phyloP scores from a whole-genome alignment of 192 early-diverging fungal species.

The Coemansia sp. region DNA sequence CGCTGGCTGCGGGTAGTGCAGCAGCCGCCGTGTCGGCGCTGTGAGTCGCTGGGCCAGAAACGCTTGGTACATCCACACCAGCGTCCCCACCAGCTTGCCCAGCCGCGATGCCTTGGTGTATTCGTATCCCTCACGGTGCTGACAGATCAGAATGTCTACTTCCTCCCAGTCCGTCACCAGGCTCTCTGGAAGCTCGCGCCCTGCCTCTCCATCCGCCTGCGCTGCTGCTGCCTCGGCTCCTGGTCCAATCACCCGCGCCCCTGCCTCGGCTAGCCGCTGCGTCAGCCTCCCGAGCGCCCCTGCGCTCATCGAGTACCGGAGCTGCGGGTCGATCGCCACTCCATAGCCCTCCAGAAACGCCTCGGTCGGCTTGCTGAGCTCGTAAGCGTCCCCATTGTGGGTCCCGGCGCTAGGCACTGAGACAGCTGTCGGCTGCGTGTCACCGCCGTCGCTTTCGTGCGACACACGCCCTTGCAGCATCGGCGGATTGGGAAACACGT shows the following conservation, averaged over 20 bases:
- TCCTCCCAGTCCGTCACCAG: constrained; percentile 35
- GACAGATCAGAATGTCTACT: constrained; percentile 47
- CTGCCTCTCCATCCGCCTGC: not conserved
- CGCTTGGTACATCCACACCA: constrained; percentile 51
- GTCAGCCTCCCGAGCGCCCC: constrained; percentile 29
- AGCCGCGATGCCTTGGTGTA: constrained; percentile 53
- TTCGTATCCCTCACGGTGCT: constrained; percentile 48
- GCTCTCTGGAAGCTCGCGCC: constrained; percentile 22
- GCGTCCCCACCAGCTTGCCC: constrained; percentile 51
- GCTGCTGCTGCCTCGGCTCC: not conserved
- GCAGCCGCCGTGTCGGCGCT: constrained; percentile 36
- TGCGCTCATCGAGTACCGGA: constrained; percentile 27
- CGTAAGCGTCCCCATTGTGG: constrained; percentile 27
- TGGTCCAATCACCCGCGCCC: constrained; percentile 19
- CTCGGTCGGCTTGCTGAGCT: constrained; percentile 31
- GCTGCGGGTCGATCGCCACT: constrained; percentile 36
- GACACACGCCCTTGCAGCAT: constrained; percentile 26
- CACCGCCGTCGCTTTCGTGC: not conserved
- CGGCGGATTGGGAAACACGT: constrained; percentile 53
- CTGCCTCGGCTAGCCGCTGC: constrained; percentile 45
- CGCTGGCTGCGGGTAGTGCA: constrained; percentile 44
- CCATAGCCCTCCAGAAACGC: constrained; percentile 35
- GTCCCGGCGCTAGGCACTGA: constrained; percentile 19
- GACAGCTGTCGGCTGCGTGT: not conserved
- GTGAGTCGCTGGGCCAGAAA: constrained; percentile 19